Percentiles rank a stretch among this genome's conserved stretches.
Conservation (phyloP, 306 rosid species). For the Parietaria judaica region DNA sequence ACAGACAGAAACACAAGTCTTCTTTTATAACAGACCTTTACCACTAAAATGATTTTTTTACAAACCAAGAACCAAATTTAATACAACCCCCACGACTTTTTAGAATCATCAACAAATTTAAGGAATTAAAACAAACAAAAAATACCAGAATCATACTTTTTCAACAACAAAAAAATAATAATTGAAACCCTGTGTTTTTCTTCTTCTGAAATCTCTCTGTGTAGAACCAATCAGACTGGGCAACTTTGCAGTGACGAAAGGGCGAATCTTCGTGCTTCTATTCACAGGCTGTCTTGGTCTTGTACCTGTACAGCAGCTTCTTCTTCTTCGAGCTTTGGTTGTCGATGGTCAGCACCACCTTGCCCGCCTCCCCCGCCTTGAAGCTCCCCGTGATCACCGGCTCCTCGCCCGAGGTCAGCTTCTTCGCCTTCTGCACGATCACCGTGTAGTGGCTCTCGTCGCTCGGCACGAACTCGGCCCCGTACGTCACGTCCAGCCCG, state of each 20-base stretch:
- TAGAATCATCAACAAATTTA: conserved; percentile 18
- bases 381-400: conserved; percentile 54
- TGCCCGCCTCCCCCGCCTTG: conserved; percentile 67
- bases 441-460: conserved; percentile 74
- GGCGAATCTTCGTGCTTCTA: conserved; percentile 6
- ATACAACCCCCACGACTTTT: conserved; percentile 21
- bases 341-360: conserved; percentile 70
- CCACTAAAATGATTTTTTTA: conserved; percentile 11
- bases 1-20: conserved; percentile 2
- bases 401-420: conserved; percentile 53
- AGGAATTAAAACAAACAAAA: conserved; percentile 22
- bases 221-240: not conserved
- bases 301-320: conserved; percentile 87
- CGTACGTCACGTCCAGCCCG: conserved; percentile 85
- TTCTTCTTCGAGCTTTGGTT: conserved; percentile 89
- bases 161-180: not conserved
- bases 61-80: conserved; percentile 21
- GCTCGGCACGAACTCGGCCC: conserved; percentile 72
- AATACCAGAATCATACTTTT: no score
- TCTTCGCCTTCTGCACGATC: conserved; percentile 69
- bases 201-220: conserved; percentile 10
- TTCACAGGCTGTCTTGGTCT: conserved; percentile 55
- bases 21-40: conserved; percentile 8
- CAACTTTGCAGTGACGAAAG: not conserved
- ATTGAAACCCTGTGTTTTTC: conserved; percentile 15